Conservation (phyloP, 768 basidiomycete species). For the Aureoboletus auriporus region DNA sequence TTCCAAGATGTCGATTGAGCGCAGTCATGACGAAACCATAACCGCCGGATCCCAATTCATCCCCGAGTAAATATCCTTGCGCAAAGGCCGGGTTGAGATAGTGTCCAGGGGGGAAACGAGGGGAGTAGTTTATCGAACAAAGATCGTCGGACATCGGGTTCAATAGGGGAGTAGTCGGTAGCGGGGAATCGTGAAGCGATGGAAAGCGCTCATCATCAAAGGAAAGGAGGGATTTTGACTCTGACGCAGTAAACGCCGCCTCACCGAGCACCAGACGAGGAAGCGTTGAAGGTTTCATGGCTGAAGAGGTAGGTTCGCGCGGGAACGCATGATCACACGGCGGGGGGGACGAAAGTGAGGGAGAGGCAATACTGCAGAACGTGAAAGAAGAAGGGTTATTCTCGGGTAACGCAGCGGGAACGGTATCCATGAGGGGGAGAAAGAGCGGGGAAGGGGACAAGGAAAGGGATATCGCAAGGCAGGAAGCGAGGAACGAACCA, state of each 20-base stretch:
- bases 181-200: slow-evolving; percentile 3
- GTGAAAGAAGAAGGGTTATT: not conserved
- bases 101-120: slow-evolving; percentile 60
- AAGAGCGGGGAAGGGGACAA: not conserved
- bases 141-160: slow-evolving; percentile 9
- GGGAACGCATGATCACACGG: not conserved
- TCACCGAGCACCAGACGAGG: not conserved
- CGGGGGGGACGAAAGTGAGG: not conserved
- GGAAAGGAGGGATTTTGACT: slow-evolving; percentile 22
- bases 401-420: not conserved
- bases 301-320: not conserved
- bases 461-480: slow-evolving; percentile 1
- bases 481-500: slow-evolving; percentile 1
- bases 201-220: slow-evolving; percentile 3
- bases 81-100: slow-evolving; percentile 58
- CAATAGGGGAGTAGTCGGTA: not conserved
- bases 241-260: not conserved
- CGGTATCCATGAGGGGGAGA: not conserved
- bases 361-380: not conserved
- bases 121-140: slow-evolving; percentile 33
- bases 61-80: slow-evolving; percentile 55
- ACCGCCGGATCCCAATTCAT: slow-evolving; percentile 86
- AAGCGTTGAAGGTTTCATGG: not conserved
- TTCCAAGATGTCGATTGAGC: slow-evolving; percentile 48
- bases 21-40: slow-evolving; percentile 96